Percentiles rank a stretch among this genome's conserved stretches.
These are phyloP conservation scores for Arthrobotrys sinensis DNA, from an alignment of 2,329 filamentous ascomycete genomes.

Conservation along the genomic window DNA sequence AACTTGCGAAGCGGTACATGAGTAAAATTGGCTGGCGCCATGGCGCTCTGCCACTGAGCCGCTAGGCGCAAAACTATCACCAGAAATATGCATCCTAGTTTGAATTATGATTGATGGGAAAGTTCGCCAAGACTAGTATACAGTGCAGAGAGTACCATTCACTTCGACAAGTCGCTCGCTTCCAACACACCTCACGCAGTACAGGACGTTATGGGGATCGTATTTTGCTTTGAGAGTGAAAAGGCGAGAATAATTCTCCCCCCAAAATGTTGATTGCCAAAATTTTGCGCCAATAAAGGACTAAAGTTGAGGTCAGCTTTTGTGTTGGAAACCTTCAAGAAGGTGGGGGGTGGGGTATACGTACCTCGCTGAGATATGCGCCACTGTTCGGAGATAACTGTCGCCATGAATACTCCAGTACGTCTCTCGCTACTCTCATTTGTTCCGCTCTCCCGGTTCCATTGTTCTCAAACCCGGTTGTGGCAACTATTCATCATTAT, in stretches of 20 bases:
- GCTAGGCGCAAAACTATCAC: too few relatives aligned
- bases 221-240: slow-evolving; percentile 7
- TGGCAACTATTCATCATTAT: slow-evolving; percentile 5
- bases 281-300: not conserved
- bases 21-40: too few relatives aligned
- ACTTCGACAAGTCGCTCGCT: not conserved
- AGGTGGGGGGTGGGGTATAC: not conserved
- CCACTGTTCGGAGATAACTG: slow-evolving; percentile 17
- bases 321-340: not conserved
- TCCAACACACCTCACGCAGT: slow-evolving; percentile 1
- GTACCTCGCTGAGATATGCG: slow-evolving; percentile 17
- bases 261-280: slow-evolving; percentile 1
- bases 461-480: not conserved
- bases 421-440: not conserved
- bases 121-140: not conserved
- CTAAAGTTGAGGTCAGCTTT: not conserved
- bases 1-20: too few relatives aligned
- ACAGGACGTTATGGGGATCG: slow-evolving; percentile 4
- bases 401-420: slow-evolving; percentile 1
- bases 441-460: not conserved
- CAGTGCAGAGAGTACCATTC: not conserved
- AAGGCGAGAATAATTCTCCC: not conserved
- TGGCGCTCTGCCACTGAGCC: too few relatives aligned
- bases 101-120: not conserved
- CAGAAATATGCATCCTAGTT: too few relatives aligned